Conservation (phyloP, 1,139 yeast species). For the Spencermartinsiella ligniputridi region DNA sequence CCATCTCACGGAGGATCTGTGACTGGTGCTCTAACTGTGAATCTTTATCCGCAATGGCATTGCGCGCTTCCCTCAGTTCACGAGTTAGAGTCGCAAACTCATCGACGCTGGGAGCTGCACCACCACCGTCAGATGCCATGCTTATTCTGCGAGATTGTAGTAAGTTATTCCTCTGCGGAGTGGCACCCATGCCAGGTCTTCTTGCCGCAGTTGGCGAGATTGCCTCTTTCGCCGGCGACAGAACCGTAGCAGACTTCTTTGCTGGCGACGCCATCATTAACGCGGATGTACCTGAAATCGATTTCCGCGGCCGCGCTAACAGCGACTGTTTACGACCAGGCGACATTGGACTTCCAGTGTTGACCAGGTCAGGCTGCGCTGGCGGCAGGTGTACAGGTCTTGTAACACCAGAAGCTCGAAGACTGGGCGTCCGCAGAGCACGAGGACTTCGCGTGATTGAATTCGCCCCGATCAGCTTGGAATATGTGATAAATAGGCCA, state of each 20-base stretch:
- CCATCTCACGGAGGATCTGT: slow-evolving; percentile 28
- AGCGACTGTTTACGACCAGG: neutral
- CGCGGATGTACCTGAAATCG: neutral
- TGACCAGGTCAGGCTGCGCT: neutral
- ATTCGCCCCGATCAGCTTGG: slow-evolving; percentile 43
- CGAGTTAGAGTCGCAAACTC: slow-evolving; percentile 15
- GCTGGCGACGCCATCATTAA: neutral
- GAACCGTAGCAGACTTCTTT: neutral
- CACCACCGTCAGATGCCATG: neutral
- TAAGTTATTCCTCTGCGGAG: neutral
- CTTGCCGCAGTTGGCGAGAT: neutral
- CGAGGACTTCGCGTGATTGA: slow-evolving; percentile 1
- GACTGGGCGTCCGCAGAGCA: neutral
- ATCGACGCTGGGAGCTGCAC: slow-evolving; percentile 2
- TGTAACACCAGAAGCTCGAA: neutral
- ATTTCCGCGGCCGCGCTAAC: neutral
- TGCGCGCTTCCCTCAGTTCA: slow-evolving; percentile 20
- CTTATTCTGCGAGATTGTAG: neutral
- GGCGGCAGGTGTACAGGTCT: neutral
- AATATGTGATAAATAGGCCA: slow-evolving; percentile 72
- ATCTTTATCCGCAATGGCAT: slow-evolving; percentile 22
- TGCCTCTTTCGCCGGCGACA: neutral
- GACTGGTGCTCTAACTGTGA: slow-evolving; percentile 27
- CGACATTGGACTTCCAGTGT: neutral
- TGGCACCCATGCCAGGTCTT: neutral